Evolutionary conservation across 495 filamentous ascomycete species (phyloP).

Genomic region (Hypoxylon fuscum): DNA sequence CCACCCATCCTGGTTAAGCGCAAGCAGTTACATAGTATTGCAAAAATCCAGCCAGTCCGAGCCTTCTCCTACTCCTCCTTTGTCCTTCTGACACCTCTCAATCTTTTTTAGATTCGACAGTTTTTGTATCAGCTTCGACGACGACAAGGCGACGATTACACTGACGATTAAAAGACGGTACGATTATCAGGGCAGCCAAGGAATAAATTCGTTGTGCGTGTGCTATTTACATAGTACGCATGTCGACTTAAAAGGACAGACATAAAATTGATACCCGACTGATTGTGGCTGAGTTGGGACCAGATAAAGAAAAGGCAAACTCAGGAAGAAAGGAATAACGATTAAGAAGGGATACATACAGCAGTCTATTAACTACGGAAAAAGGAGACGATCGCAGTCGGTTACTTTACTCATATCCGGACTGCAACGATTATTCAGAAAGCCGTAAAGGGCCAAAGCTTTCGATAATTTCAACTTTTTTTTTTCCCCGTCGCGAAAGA

Average conservation of each 20-base stretch:
- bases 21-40: conserved; percentile 33
- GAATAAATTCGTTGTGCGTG: conserved; percentile 3
- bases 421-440: not conserved
- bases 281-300: conserved; percentile 26
- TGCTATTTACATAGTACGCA: conserved; percentile 14
- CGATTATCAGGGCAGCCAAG: conserved; percentile 6
- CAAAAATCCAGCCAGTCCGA: conserved; percentile 18
- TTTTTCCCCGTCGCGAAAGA: conserved; percentile 32
- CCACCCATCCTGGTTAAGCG: conserved; percentile 37
- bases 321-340: conserved; percentile 28
- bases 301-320: conserved; percentile 33
- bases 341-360: conserved; percentile 18
- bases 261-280: conserved; percentile 33
- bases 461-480: conserved; percentile 20
- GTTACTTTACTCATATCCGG: not conserved
- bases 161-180: conserved; percentile 18
- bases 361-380: conserved; percentile 20
- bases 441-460: conserved; percentile 18
- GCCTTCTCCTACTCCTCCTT: conserved; percentile 31
- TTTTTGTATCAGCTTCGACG: conserved; percentile 16
- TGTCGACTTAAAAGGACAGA: conserved; percentile 11
- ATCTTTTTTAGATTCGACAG: conserved; percentile 14
- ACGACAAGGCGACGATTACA: conserved; percentile 23
- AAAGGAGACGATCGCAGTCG: conserved; percentile 12
- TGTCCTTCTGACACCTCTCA: conserved; percentile 27